Evolutionary conservation across 2,329 filamentous ascomycete genomes (phyloP).

Genomic region (Colletotrichum sojae): DNA sequence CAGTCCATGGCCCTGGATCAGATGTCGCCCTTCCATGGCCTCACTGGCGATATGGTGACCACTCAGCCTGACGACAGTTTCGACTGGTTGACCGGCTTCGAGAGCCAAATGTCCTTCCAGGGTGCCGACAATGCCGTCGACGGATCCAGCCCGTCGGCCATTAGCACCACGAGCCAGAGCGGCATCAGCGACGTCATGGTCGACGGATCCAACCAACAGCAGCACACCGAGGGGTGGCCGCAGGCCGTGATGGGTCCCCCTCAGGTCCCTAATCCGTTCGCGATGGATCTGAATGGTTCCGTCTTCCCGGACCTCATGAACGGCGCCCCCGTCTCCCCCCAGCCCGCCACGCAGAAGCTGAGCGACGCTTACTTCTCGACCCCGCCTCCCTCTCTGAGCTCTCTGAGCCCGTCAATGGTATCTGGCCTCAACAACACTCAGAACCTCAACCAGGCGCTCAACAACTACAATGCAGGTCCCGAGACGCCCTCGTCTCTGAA

Average conservation of each 20-base stretch:
- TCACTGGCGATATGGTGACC: slow-evolving; percentile 68
- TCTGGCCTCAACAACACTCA: slow-evolving; percentile 71
- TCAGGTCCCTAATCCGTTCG: slow-evolving; percentile 77
- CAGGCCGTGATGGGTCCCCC: slow-evolving; percentile 78
- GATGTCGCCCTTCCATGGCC: slow-evolving; percentile 71
- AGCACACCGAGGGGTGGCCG: slow-evolving; percentile 74
- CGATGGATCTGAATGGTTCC: slow-evolving; percentile 80
- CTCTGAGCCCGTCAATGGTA: slow-evolving; percentile 80
- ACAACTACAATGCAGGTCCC: slow-evolving; percentile 73
- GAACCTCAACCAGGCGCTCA: slow-evolving; percentile 74
- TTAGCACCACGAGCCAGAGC: slow-evolving; percentile 94
- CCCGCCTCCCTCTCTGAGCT: slow-evolving; percentile 80
- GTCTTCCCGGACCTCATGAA: slow-evolving; percentile 84
- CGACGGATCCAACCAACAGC: slow-evolving; percentile 79
- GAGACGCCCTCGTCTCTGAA: slow-evolving; percentile 82
- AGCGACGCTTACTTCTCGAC: slow-evolving; percentile 85
- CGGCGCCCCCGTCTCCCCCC: slow-evolving; percentile 82
- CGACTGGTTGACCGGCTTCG: slow-evolving; percentile 87
- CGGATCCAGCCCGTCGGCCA: slow-evolving; percentile 93
- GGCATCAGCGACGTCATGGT: slow-evolving; percentile 93
- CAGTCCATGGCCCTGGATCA: slow-evolving; percentile 75
- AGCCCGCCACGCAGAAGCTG: slow-evolving; percentile 78
- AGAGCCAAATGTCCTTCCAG: slow-evolving; percentile 80
- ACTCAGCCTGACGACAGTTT: slow-evolving; percentile 81
- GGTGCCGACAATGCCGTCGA: slow-evolving; percentile 86